Conservation (phyloP, 2,329 filamentous ascomycete genomes). For the Arthrobotrys megalospora region DNA sequence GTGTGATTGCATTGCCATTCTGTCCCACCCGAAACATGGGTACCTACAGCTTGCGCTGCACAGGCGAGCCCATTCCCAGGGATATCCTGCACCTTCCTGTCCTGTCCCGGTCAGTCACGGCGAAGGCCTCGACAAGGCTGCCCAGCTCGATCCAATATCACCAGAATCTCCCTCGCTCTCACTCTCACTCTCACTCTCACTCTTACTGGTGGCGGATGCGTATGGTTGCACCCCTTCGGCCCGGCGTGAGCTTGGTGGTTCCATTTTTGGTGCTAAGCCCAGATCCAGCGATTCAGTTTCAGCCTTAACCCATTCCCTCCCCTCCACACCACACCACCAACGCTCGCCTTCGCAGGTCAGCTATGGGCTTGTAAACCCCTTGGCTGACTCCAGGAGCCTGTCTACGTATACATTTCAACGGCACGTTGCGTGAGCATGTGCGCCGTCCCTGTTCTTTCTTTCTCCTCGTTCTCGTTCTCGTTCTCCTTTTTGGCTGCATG, state of each 20-base stretch:
- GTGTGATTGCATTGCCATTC: constrained; percentile 21
- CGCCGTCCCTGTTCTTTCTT: not conserved
- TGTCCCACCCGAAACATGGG: constrained; percentile 20
- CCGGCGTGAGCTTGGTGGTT: constrained; percentile 25
- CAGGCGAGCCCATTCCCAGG: not conserved
- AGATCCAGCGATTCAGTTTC: constrained; percentile 46
- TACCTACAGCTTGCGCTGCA: constrained; percentile 28
- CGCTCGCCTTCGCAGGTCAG: not conserved
- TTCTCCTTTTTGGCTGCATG: constrained; percentile 15
- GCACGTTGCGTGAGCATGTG: constrained; percentile 56
- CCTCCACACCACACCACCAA: not conserved
- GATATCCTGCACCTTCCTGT: constrained; percentile 44
- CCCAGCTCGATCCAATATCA: not conserved
- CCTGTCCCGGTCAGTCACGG: not conserved
- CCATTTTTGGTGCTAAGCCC: constrained; percentile 26
- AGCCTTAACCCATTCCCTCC: constrained; percentile 53
- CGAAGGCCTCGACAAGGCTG: not conserved
- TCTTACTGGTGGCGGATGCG: not conserved
- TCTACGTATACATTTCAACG: constrained; percentile 23
- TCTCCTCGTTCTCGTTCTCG: constrained; percentile 10
- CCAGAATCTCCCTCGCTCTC: not conserved
- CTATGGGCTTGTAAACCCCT: not conserved
- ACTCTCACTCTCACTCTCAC: not conserved
- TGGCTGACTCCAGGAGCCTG: constrained; percentile 21
- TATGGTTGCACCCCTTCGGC: constrained; percentile 24